These are phyloP conservation scores for Sclerotinia trifoliorum DNA, from an alignment of 2,329 filamentous ascomycete species.

Conservation along the genomic window DNA sequence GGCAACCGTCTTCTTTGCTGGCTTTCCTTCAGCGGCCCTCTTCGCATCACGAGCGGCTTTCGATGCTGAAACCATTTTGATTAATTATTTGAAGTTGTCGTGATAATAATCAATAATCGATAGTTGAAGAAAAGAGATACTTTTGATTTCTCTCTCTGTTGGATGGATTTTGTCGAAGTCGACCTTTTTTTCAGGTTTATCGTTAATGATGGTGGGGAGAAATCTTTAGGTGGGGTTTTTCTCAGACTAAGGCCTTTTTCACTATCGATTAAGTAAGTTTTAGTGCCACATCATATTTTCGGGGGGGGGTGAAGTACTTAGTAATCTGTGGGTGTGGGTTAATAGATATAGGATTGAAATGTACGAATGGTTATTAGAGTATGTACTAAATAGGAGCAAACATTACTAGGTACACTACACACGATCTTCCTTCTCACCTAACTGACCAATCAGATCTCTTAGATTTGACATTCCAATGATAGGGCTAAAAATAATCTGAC, in stretches of 20 bases:
- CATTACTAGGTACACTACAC: neutral
- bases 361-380: neutral
- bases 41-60: slow-evolving; percentile 72
- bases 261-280: slow-evolving; percentile 13
- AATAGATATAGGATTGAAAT: neutral
- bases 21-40: slow-evolving; percentile 70
- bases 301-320: neutral
- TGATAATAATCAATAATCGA: slow-evolving; percentile 20
- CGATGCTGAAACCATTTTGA: slow-evolving; percentile 64
- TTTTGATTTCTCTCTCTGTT: slow-evolving; percentile 3
- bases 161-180: slow-evolving; percentile 3
- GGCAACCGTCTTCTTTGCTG: slow-evolving; percentile 73
- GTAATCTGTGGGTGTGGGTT: neutral
- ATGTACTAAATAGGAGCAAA: no score
- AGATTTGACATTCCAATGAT: slow-evolving; percentile 7
- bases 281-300: neutral
- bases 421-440: neutral
- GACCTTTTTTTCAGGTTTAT: slow-evolving; percentile 23
- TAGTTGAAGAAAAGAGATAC: slow-evolving; percentile 3
- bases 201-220: slow-evolving; percentile 22
- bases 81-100: slow-evolving; percentile 25
- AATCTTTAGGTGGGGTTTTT: slow-evolving; percentile 23
- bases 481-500: slow-evolving; percentile 17
- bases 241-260: slow-evolving; percentile 32
- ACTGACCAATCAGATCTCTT: slow-evolving; percentile 34